These are phyloP conservation scores for Colletotrichum brevisporum DNA, from an alignment of 2,329 filamentous ascomycete genomes.

Conservation along the genomic window DNA sequence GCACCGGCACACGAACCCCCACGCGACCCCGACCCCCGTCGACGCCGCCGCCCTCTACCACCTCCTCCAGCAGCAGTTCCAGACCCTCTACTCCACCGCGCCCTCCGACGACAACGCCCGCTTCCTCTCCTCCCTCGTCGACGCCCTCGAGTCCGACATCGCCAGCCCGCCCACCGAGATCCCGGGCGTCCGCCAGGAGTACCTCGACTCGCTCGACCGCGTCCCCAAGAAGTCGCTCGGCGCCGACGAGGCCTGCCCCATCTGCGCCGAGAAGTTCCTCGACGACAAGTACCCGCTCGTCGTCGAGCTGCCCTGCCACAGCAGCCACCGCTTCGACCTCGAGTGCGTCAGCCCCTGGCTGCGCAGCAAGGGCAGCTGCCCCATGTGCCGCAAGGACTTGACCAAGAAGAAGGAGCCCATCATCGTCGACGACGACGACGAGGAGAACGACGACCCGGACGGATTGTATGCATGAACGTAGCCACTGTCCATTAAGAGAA, in stretches of 20 bases:
- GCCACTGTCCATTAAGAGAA: background rate
- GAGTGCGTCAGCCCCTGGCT: slow-evolving; percentile 78
- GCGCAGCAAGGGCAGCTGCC: slow-evolving; percentile 74
- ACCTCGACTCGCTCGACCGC: slow-evolving; percentile 71
- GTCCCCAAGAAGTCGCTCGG: slow-evolving; percentile 66
- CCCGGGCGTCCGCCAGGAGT: slow-evolving; percentile 70
- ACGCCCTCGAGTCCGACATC: slow-evolving; percentile 64
- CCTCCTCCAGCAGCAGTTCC: slow-evolving; percentile 72
- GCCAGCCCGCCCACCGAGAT: slow-evolving; percentile 65
- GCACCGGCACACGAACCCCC: slow-evolving; percentile 63
- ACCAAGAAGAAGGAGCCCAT: slow-evolving; percentile 66
- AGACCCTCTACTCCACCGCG: slow-evolving; percentile 63
- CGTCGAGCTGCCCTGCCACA: slow-evolving; percentile 74
- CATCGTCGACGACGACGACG: slow-evolving; percentile 62
- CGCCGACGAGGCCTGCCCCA: slow-evolving; percentile 70
- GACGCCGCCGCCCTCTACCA: slow-evolving; percentile 71
- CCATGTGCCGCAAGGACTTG: slow-evolving; percentile 73
- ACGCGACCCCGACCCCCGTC: slow-evolving; percentile 72
- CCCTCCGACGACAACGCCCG: slow-evolving; percentile 62
- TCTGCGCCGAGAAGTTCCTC: slow-evolving; percentile 73
- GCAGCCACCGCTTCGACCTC: slow-evolving; percentile 72
- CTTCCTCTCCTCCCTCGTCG: slow-evolving; percentile 66
- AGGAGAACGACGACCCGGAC: slow-evolving; percentile 67
- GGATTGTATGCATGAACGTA: slow-evolving; percentile 58
- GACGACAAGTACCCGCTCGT: slow-evolving; percentile 75